phyloP scores from a whole-genome alignment of 768 basidiomycete genomes.

The Boletus reticuloceps region DNA sequence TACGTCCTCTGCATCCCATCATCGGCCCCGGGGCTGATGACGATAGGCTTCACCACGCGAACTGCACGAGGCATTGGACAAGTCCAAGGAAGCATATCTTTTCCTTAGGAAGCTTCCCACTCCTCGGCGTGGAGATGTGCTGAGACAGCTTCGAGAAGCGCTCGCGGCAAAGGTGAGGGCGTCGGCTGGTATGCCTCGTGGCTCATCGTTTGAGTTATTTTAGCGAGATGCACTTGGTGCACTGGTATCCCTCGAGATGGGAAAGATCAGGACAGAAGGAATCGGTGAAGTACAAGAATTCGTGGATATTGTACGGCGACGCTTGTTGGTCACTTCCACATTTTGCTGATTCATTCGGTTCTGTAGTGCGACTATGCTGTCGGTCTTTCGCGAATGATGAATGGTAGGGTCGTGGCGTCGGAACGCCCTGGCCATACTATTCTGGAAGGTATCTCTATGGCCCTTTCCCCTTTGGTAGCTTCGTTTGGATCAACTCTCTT shows the following conservation, averaged over 20 bases:
- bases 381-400: constrained; percentile 92
- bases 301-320: constrained; percentile 77
- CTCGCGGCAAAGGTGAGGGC: constrained; percentile 66
- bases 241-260: constrained; percentile 85
- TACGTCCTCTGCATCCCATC: constrained; percentile 32
- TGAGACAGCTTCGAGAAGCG: constrained; percentile 85
- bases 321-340: neutral
- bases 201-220: constrained; percentile 9
- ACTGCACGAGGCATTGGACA: constrained; percentile 63
- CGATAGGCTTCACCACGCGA: constrained; percentile 70
- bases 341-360: constrained; percentile 8
- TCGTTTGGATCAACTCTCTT: constrained; percentile 9
- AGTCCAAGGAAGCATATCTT: constrained; percentile 70
- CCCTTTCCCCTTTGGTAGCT: neutral
- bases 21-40: constrained; percentile 10
- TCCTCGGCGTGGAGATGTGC: constrained; percentile 82
- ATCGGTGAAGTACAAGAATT: constrained; percentile 94
- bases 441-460: constrained; percentile 61
- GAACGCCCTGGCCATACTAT: constrained; percentile 91
- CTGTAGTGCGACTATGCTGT: constrained; percentile 89
- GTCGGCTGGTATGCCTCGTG: neutral
- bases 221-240: constrained; percentile 79
- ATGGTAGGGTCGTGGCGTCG: constrained; percentile 81
- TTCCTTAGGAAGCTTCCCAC: constrained; percentile 77
- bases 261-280: constrained; percentile 89